Base-by-base conservation (phyloP, 768 basidiomycete genomes). In the Tulasnella sp. region DNA sequence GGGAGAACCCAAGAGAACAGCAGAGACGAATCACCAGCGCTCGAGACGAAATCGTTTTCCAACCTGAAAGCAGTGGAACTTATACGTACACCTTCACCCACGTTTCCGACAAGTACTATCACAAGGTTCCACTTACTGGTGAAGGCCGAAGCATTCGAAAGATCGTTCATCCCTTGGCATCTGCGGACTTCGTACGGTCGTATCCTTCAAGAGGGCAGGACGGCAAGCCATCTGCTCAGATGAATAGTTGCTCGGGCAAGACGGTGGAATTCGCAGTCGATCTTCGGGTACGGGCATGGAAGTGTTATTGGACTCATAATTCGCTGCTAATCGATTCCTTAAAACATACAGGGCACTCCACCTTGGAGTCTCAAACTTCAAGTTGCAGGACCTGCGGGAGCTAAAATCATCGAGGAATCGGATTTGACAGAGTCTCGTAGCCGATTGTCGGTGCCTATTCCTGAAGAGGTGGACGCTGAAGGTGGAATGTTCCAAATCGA, bases 351-450 rank as follows among this genome's bases (percentile, higher is more conserved):
- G 92, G 97, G 97, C 70, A 92, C 90, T 4, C 89, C 93, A 4
- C 97, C 97, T 1, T 97, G 96, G 92, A 93, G 89, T 79, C 81
- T 99, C 37, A 92, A 93, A 68, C 84, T 96, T 31, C 92, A 94
- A 80, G 85, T 94, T 15, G 91, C 93, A 49, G 92, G 92, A 6
- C 90, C 91, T 4, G 88, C 87, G 37, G 73, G 87, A 85, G 42
- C 88, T 0, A 90, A 93, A 78, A 86, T 85, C 14, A 78, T 93
- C 22, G 83, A 83, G 22, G 84, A 93, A 77, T 80, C 84, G 37
- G 87, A 86, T 29, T 90, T 95, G 70, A 84, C 87, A 64, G 85
- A 85, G 0, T 81, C 88, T 3, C 86, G 86, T 78, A 87, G 89
- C 76, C 88, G 84, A 0, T 80, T 94, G 67, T 84, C 87, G 54